Evolutionary conservation across 176 grass and related monocot genomes (phyloP).

Genomic region (Oryza punctata): DNA sequence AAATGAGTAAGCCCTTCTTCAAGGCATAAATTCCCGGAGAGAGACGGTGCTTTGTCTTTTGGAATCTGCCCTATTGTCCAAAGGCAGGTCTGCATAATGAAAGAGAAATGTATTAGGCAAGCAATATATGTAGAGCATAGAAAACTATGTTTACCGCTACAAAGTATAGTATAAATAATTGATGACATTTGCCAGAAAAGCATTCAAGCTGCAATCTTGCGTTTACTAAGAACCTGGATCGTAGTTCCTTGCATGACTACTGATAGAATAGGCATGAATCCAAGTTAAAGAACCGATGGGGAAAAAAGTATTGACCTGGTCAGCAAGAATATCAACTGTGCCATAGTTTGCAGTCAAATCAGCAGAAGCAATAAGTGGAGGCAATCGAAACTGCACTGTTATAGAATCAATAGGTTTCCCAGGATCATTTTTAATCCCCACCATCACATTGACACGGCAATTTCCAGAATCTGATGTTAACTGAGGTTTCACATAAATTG

Average conservation of each 20-base stretch:
- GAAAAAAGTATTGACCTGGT: conserved; percentile 64
- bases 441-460: conserved; percentile 83
- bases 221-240: background rate
- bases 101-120: background rate
- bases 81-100: conserved; percentile 65
- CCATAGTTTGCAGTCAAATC: conserved; percentile 91
- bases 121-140: background rate
- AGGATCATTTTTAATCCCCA: conserved; percentile 83
- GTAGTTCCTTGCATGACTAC: background rate
- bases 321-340: conserved; percentile 77
- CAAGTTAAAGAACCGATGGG: background rate
- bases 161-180: background rate
- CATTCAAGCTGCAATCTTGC: background rate
- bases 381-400: conserved; percentile 77
- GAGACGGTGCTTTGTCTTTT: conserved; percentile 83
- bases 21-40: conserved; percentile 80
- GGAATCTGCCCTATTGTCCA: conserved; percentile 95
- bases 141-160: background rate
- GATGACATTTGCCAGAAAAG: background rate
- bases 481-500: conserved; percentile 94
- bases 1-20: conserved; percentile 65
- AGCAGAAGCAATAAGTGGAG: conserved; percentile 76
- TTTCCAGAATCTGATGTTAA: conserved; percentile 82
- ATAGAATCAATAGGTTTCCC: conserved; percentile 97
- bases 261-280: background rate